Base-by-base conservation (phyloP, 2,329 filamentous ascomycete genomes). In the Taxawa tesnikishii region DNA sequence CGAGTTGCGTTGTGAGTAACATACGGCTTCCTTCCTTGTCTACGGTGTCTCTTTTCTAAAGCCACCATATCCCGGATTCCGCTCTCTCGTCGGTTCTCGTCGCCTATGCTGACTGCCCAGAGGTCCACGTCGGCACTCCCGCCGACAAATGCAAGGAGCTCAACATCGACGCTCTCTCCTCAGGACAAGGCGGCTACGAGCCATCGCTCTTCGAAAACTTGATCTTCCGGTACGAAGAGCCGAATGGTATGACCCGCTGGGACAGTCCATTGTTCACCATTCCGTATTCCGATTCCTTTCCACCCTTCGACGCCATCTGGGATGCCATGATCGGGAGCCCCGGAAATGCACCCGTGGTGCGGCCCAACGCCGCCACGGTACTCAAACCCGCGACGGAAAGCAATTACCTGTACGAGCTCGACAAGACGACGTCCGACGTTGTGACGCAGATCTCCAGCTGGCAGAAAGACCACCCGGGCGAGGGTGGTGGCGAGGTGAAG, bases 181-280 rank as follows among this genome's bases (percentile, higher is more conserved):
- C 48, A 29, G 43, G 52, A 14, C 43, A 46, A 43, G 54, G 51
- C 2, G 65, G 57, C 3, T 76, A 77, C 43, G 60, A 62, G 0
- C 49, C 66, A 4, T 67, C 70, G 11, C 79, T 82, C 50, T 83
- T 82, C 65, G 79, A 85, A 41, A 84, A 85, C 44, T 66, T 87
- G 8, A 73, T 84, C 19, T 88, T 83, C 50, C 68, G 83, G 33
- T 87, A 87, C 51, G 83, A 92, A 55, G 83, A 92, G 56, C 83
- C 83, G 10, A 90, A 88, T 51, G 73, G 77, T 14, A 87, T 88
- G 80, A 78, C 71, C 3, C 64, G 82, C 26, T 92, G 83, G 83
- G 83, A 92, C 52, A 80, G 77, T 33, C 83, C 83, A 2, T 66
- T 90, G 3, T 90, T 88, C 56, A 79, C 79, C 4, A 67, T 90